phyloP scores from a whole-genome alignment of 1,284 basidiomycete genomes.

The Trichosporon sp. region DNA sequence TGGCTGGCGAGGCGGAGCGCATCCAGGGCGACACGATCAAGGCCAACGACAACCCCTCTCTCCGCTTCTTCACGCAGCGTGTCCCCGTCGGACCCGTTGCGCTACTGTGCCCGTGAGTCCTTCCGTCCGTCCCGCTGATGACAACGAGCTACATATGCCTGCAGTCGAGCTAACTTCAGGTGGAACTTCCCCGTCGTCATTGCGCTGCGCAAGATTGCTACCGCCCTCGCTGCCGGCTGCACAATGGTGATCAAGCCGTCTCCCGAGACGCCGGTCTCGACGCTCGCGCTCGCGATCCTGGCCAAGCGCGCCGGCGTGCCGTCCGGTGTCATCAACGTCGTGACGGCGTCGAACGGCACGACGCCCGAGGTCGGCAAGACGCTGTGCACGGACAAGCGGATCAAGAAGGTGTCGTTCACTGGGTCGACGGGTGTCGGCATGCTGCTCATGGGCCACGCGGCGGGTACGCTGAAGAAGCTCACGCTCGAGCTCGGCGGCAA shows the following conservation, averaged over 20 bases:
- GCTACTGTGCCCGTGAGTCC: constrained; percentile 34
- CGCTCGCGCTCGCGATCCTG: constrained; percentile 56
- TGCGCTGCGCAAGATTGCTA: constrained; percentile 66
- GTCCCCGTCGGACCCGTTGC: constrained; percentile 64
- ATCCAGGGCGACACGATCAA: constrained; percentile 58
- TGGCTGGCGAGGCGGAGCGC: constrained; percentile 69
- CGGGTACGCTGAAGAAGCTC: constrained; percentile 49
- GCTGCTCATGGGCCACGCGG: constrained; percentile 20
- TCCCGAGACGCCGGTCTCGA: constrained; percentile 82
- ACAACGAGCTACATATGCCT: no score
- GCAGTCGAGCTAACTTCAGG: not conserved
- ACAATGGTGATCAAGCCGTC: constrained; percentile 59
- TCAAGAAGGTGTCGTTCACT: constrained; percentile 79
- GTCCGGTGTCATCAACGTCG: constrained; percentile 80
- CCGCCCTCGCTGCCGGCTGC: constrained; percentile 65
- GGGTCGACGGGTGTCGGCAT: constrained; percentile 60
- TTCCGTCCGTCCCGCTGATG: not conserved
- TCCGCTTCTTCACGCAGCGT: constrained; percentile 25
- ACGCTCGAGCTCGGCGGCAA: constrained; percentile 50
- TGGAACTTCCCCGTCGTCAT: constrained; percentile 86
- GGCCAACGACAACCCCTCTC: constrained; percentile 19
- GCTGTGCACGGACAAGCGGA: constrained; percentile 30
- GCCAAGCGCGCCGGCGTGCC: constrained; percentile 61
- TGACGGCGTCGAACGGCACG: constrained; percentile 64
- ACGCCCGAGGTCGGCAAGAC: constrained; percentile 27